phyloP scores from a whole-genome alignment of 441 rosid genomes.

The Iberis amara region DNA sequence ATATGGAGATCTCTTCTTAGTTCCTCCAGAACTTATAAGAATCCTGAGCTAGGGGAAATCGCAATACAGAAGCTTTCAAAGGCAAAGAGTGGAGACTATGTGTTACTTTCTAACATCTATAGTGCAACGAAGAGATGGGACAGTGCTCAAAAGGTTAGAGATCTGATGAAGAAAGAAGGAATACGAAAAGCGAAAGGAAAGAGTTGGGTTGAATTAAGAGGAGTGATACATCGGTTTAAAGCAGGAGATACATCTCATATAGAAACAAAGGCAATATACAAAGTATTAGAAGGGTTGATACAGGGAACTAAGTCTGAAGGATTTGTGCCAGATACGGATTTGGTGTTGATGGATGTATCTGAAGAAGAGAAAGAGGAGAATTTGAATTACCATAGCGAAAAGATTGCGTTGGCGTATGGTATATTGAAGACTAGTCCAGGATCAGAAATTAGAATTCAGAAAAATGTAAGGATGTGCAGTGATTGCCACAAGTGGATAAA shows the following conservation, averaged over 20 bases:
- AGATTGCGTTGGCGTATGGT: slow-evolving; percentile 69
- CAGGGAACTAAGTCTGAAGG: slow-evolving; percentile 45
- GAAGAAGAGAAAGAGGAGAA: slow-evolving; percentile 82
- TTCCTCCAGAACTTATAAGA: slow-evolving; percentile 43
- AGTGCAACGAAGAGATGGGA: slow-evolving; percentile 63
- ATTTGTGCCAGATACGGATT: slow-evolving; percentile 51
- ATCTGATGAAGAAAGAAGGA: slow-evolving; percentile 45
- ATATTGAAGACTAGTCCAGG: slow-evolving; percentile 64
- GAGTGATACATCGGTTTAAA: slow-evolving; percentile 47
- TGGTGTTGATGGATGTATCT: slow-evolving; percentile 80
- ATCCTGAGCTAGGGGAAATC: slow-evolving; percentile 42
- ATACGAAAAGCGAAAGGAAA: slow-evolving; percentile 50
- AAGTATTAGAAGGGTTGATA: slow-evolving; percentile 45
- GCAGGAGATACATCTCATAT: slow-evolving; percentile 53
- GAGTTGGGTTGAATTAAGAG: slow-evolving; percentile 58
- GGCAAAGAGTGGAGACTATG: slow-evolving; percentile 50
- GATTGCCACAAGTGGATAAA: slow-evolving; percentile 82
- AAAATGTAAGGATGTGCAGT: slow-evolving; percentile 64
- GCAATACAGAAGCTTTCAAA: slow-evolving; percentile 43
- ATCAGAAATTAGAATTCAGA: slow-evolving; percentile 55
- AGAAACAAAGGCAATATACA: slow-evolving; percentile 51
- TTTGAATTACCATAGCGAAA: slow-evolving; percentile 65
- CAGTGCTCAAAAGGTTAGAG: slow-evolving; percentile 46
- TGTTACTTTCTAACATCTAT: slow-evolving; percentile 53
- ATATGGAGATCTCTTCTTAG: slow-evolving; percentile 69